Evolutionary conservation across 345 rosid genomes (phyloP), one percentile per base, ranked within the genome.

Genomic region (Hypericum androsaemum): DNA sequence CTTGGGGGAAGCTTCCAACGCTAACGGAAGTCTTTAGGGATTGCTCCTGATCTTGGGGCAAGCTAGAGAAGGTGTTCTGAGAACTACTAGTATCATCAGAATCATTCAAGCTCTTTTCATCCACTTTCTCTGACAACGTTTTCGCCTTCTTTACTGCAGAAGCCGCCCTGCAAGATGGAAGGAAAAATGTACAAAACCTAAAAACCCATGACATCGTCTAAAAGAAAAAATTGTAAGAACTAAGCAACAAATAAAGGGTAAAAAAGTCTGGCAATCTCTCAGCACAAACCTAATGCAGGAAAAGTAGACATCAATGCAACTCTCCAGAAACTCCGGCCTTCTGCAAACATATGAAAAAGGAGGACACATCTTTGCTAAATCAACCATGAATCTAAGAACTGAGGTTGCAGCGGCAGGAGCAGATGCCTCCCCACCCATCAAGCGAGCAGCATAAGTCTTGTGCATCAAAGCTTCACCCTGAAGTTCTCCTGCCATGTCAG

Each of bases 381-480:
- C 99, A 79, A 94, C 99, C 99, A 94, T 88, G 70, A 94, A 94
- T 66, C 95, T 81, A 63, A 94, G 80, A 55, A 94, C 90, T 7
- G 99, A 76, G 38, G 97, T 94, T 7, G 97, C 97, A 67, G 95
- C 89, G 66, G 90, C 94, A 60, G 99, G 99, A 78, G 99, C 97
- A 48, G 94, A 81, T 53, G 99, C 97, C 77, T 88, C 95, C 39
- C 99, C 99, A 63, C 95, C 92, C 99, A 86, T 88, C 65, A 94
- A 68, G 51, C 97, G 90, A 10, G 99, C 97, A 3, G 99, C 99
- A 66, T 94, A 94, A 10, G 99, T 94, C 79, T 88, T 94, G 64
- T 94, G 99, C 99, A 94, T 94, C 64, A 88, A 76, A 72, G 99
- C 99, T 75, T 94, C 99, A 69, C 99, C 99, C 75, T 88, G 99